Evolutionary conservation across 805 yeast genomes (phyloP).

Genomic region (Ogataea trehalophila): DNA sequence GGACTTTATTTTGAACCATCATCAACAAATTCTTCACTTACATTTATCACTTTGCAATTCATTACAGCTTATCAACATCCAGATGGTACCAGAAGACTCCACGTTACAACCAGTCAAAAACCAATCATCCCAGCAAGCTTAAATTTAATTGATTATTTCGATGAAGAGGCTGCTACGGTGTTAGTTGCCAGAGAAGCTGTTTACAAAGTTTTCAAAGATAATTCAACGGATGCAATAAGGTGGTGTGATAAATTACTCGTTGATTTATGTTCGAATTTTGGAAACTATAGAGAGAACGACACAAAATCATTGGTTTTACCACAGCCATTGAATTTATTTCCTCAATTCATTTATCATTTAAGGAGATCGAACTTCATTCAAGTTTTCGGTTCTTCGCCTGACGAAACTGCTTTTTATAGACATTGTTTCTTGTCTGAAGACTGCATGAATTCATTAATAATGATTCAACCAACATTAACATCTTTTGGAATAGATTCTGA

Average conservation of each 20-base stretch:
- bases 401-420: constrained; percentile 62
- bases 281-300: constrained; percentile 42
- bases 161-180: constrained; percentile 67
- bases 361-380: constrained; percentile 62
- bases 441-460: constrained; percentile 51
- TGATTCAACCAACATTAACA: constrained; percentile 68
- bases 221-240: constrained; percentile 38
- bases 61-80: constrained; percentile 60
- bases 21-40: constrained; percentile 16
- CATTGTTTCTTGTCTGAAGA: constrained; percentile 62
- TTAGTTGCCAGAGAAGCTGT: constrained; percentile 53
- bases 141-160: constrained; percentile 47
- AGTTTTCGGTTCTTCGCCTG: constrained; percentile 67
- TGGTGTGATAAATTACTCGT: constrained; percentile 46
- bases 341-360: constrained; percentile 64
- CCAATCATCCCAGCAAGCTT: constrained; percentile 35
- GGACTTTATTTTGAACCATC: constrained; percentile 52
- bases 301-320: constrained; percentile 47
- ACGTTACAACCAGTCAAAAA: constrained; percentile 54
- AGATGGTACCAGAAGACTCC: constrained; percentile 49
- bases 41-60: constrained; percentile 44
- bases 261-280: constrained; percentile 42
- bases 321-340: constrained; percentile 47
- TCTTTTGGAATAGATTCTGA: constrained; percentile 53
- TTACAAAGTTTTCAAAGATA: constrained; percentile 34